Evolutionary conservation across 2,329 filamentous ascomycete genomes (phyloP), one percentile per base, ranked within the genome.

Genomic region (Blastomyces gilchristii): DNA sequence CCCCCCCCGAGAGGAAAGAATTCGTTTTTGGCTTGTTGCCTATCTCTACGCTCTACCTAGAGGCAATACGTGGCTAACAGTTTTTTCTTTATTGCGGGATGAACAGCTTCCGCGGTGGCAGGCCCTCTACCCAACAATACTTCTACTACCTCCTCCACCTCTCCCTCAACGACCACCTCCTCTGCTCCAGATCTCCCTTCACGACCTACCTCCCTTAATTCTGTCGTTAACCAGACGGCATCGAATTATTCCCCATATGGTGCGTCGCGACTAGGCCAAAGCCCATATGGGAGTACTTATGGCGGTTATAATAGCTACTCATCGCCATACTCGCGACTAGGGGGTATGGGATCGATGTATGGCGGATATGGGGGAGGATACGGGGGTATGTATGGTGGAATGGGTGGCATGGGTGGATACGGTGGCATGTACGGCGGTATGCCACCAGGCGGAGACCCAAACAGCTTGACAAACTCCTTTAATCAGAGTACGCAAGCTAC

Each of bases 401-500:
- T 66, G 63, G 63, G 66, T 22, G 69, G 69, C 1, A 78, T 79
- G 57, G 72, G 73, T 4, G 74, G 75, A 22, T 22, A 22, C n/a
- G 79, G 77, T 12, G 78, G 77, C 49, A 79, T 79, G 76, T 77
- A 78, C 62, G 77, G 80, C 14, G 76, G 76, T 61, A 77, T 78
- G 71, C 74, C 73, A 59, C 75, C 75, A 73, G 72, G 74, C 54
- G 73, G 73, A 49, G 75, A 96, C 74, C 90, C 91, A 37, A 91
- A 94, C 75, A 97, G 91, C 77, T 80, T 99, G 74, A 97, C 93
- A n/a, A 90, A 95, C 73, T 88, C 90, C 61, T 97, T 97, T 81
- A 90, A 87, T 73, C 92, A 96, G 76, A 94, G 89, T 79, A 99
- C 95, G 0, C 90, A 94, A 70, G 90, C 93, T 12, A 99, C 94